Percentiles rank a stretch among this genome's conserved stretches.
Conservation (phyloP, 177 flowering plant species). For the Telopea speciosissima region DNA sequence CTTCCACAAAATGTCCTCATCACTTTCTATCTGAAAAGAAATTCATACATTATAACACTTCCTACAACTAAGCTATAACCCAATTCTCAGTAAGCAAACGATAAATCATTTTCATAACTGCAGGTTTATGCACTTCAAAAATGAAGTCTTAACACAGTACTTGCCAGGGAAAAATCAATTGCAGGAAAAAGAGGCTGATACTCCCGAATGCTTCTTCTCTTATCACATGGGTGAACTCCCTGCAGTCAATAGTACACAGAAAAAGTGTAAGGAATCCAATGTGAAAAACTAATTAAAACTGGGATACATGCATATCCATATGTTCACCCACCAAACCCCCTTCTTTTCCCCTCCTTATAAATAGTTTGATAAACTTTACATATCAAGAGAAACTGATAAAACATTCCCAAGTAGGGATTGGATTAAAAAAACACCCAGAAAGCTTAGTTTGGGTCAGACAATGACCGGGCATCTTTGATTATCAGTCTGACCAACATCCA, state of each 20-base stretch:
- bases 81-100: not conserved
- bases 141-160: constrained; percentile 9
- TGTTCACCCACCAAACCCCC: too few relatives aligned
- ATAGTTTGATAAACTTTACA: too few relatives aligned
- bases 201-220: constrained; percentile 69
- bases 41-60: constrained; percentile 8
- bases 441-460: not conserved
- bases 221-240: constrained; percentile 97
- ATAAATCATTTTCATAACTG: not conserved
- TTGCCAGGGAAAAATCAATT: constrained; percentile 83
- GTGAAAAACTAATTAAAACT: not conserved
- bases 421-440: not conserved
- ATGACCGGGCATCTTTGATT: too few relatives aligned
- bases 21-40: constrained; percentile 57
- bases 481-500: too few relatives aligned
- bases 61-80: not conserved
- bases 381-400: not conserved
- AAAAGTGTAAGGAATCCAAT: not conserved
- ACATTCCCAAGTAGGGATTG: not conserved
- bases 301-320: not conserved
- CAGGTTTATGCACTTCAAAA: not conserved
- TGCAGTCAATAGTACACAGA: constrained; percentile 20
- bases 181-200: constrained; percentile 76
- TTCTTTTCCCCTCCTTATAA: too few relatives aligned
- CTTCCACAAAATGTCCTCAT: constrained; percentile 73